phyloP scores from a whole-genome alignment of 306 rosid species.

The barrel medic (Medicago truncatula) region DNA sequence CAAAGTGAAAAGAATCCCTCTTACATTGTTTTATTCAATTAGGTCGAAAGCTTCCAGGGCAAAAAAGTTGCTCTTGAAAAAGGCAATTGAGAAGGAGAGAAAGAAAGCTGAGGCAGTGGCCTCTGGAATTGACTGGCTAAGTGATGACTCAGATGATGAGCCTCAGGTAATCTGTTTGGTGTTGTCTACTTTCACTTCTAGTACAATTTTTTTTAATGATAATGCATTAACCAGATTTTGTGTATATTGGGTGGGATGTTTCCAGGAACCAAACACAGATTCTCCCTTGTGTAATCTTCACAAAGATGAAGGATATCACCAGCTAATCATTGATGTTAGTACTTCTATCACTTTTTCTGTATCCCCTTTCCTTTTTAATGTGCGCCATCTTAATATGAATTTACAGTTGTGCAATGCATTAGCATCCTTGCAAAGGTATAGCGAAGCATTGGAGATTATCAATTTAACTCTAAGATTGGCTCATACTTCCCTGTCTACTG shows the following conservation, averaged over 20 bases:
- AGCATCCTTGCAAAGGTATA: constrained; percentile 72
- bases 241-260: constrained; percentile 44
- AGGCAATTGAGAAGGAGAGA: constrained; percentile 68
- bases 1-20: constrained; percentile 1
- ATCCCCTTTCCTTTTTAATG: constrained; percentile 16
- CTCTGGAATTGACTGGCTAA: constrained; percentile 70
- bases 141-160: constrained; percentile 82
- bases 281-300: constrained; percentile 72
- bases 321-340: constrained; percentile 76
- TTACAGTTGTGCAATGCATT: constrained; percentile 83
- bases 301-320: constrained; percentile 71
- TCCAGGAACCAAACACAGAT: constrained; percentile 52
- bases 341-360: constrained; percentile 36
- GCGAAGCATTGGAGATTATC: constrained; percentile 83
- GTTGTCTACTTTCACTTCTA: constrained; percentile 21
- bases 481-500: constrained; percentile 56
- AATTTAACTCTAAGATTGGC: constrained; percentile 70
- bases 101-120: constrained; percentile 76
- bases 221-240: constrained; percentile 27
- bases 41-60: constrained; percentile 87
- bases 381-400: constrained; percentile 37
- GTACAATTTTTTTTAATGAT: constrained; percentile 33
- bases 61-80: constrained; percentile 70
- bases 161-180: constrained; percentile 49
- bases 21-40: constrained; percentile 32